phyloP scores from a whole-genome alignment of 1,139 yeast genomes.

The Pichia sp. region DNA sequence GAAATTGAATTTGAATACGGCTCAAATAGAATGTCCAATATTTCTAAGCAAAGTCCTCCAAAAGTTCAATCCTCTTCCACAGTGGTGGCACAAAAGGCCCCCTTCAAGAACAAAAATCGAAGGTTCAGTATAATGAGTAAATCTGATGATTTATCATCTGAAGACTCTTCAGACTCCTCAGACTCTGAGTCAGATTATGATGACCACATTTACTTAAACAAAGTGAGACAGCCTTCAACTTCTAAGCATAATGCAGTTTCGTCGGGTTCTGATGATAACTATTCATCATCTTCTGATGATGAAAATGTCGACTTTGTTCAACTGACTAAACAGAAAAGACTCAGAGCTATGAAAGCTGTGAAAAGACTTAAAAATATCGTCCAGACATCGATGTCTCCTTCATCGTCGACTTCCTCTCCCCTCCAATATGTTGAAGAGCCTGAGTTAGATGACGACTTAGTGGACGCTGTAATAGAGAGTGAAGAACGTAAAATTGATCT shows the following conservation, averaged over 20 bases:
- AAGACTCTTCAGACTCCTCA: conserved; percentile 36
- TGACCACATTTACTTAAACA: conserved; percentile 12
- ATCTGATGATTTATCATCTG: conserved; percentile 20
- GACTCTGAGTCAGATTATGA: conserved; percentile 10
- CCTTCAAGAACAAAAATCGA: conserved; percentile 19
- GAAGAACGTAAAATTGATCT: conserved; percentile 22
- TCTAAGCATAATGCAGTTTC: conserved; percentile 1
- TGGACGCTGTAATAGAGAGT: conserved; percentile 24
- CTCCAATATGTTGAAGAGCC: conserved; percentile 16
- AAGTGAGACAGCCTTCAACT: neutral
- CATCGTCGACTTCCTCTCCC: conserved; percentile 12
- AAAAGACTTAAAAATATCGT: conserved; percentile 36
- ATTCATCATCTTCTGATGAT: conserved; percentile 51
- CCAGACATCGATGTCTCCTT: conserved; percentile 10
- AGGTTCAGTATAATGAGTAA: conserved; percentile 40
- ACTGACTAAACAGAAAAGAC: conserved; percentile 60
- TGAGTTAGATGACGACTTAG: conserved; percentile 27
- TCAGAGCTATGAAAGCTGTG: conserved; percentile 44
- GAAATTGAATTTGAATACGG: no score
- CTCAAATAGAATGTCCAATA: neutral
- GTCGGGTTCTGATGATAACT: conserved; percentile 33
- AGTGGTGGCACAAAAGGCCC: conserved; percentile 11
- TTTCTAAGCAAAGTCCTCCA: conserved; percentile 7
- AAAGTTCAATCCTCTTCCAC: conserved; percentile 1
- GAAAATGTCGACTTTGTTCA: conserved; percentile 65